Conservation (phyloP, 768 basidiomycete genomes). For the Artomyces pyxidatus region DNA sequence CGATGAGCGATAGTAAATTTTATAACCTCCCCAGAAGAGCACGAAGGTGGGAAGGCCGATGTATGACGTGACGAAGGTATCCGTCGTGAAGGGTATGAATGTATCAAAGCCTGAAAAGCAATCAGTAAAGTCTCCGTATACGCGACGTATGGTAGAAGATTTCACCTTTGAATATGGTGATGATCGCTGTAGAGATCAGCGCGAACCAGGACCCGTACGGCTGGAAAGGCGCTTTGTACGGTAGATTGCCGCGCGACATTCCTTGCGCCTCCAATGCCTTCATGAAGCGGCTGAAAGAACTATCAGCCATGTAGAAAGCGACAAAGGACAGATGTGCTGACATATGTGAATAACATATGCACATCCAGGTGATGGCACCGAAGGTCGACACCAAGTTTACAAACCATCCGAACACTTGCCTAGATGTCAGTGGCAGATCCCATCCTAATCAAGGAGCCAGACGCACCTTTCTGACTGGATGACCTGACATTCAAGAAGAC, state of each 20-base stretch:
- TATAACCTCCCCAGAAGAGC: conserved; percentile 29
- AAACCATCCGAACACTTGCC: conserved; percentile 28
- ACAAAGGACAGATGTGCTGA: conserved; percentile 22
- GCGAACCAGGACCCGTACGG: conserved; percentile 58
- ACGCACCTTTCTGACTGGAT: conserved; percentile 41
- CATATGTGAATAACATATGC: conserved; percentile 56
- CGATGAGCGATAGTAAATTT: conserved; percentile 26
- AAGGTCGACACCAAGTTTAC: conserved; percentile 34
- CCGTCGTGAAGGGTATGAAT: conserved; percentile 38
- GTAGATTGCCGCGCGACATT: conserved; percentile 32
- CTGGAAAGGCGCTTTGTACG: conserved; percentile 54
- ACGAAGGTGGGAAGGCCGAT: conserved; percentile 29
- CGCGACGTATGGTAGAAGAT: conserved; percentile 13
- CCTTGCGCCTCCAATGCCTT: conserved; percentile 37
- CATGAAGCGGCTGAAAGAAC: conserved; percentile 39
- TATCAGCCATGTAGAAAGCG: not conserved
- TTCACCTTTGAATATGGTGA: conserved; percentile 49
- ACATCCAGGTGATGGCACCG: conserved; percentile 32
- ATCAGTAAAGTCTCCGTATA: too few species aligned
- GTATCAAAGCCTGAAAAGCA: conserved; percentile 28
- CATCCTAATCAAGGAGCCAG: not conserved
- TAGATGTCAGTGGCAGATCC: not conserved
- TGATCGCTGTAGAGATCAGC: conserved; percentile 39
- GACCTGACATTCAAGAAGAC: conserved; percentile 50
- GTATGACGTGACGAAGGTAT: conserved; percentile 54